Base-by-base conservation (phyloP, 305 asterid species). In the Rubia occidens region DNA sequence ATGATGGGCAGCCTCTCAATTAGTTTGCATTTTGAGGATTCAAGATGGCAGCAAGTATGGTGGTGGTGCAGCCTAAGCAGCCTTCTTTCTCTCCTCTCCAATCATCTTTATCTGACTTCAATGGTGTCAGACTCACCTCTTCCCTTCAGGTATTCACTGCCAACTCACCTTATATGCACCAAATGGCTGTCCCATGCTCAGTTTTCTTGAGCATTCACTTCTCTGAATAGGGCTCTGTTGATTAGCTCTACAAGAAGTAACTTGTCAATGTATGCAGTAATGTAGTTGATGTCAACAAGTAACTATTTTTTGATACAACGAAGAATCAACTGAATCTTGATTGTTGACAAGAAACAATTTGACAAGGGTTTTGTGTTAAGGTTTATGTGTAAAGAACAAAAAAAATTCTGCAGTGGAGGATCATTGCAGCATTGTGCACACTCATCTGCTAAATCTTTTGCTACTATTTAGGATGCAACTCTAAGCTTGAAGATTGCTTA, bases 91-190 rank as follows among this genome's bases (percentile, higher is more conserved):
- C 82, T 75, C 55, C 78, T 67, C 79, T 87, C 66, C 88, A 88
- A 9, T 87, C 95, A 6, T 84, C 92, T 8, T 82, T 82, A 82
- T 93, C 96, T 49, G 91, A 88, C 77, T 90, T 93, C 86, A 82
- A 77, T 77, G 97, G 96, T 63, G 75, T 84, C 78, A 77, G 78
- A 60, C 79, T 85, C 7, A 55, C 81, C 42, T 40, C 88, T 77
- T 79, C 89, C 5, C 35, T 73, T 59, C 72, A 77, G 74, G 77
- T 77, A 39, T 40, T 17, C 20, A 49, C 3, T 29, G 32, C 66
- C 21, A 51, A 47, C 54, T 29, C 32, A 29, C 32, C 32, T 0
- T 29, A 29, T 29, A 29, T 29, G 32, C 32, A 29, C 32, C 32
- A 29, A 29, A 29, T 0, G 32, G 32, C 32, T 29, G 32, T 29